Base-by-base conservation (phyloP, 2,329 filamentous ascomycete species). In the Ramularia collo-cygni region DNA sequence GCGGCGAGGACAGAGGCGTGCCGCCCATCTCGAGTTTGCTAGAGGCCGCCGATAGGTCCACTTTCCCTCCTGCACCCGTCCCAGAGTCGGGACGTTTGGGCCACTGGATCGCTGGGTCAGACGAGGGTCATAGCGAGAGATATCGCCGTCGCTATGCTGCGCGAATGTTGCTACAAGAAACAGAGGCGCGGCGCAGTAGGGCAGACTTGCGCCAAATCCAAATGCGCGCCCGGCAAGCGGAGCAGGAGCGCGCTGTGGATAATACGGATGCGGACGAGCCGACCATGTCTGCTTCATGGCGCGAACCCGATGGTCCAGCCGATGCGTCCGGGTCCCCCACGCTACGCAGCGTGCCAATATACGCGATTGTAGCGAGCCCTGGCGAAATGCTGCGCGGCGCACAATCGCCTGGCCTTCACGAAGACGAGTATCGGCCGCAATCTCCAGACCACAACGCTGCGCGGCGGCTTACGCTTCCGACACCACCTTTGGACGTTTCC, bases 21-120 rank as follows among this genome's bases (percentile, higher is more conserved):
- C 56, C 57, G 9, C 49, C 56, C 4, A 50, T 60, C 21, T 51
- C 54, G 9, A 57, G 42, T 8, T 42, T 60, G 29, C 47, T 60
- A 14, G 56, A 59, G 44, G 42, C 53, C 13, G 50, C 51, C 17
- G 48, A 57, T 40, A 44, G 51, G 15, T 29, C 36, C 12, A 32
- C 35, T 10, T 41, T 33, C 5, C 45, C 43, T 24, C 50, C 47
- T 15, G 44, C 44, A 17, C 50, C 53, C 3, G 55, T 53, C 12
- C 55, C 57, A 9, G 53, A 51, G 35, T 45, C 50, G 31, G 44
- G 52, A 35, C 53, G 50, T 34, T 53, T 24, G 6, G 21, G 6
- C 21, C 6, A 24, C 10, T 24, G 6, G 21, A 24, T 24, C 10
- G 21, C 21, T 24, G 21, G 21, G 6, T 6, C 6, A 6, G 21